Evolutionary conservation across 371 early-diverging fungal genomes (phyloP), one percentile per base, ranked within the genome.

Genomic region (Coemansia linderi): DNA sequence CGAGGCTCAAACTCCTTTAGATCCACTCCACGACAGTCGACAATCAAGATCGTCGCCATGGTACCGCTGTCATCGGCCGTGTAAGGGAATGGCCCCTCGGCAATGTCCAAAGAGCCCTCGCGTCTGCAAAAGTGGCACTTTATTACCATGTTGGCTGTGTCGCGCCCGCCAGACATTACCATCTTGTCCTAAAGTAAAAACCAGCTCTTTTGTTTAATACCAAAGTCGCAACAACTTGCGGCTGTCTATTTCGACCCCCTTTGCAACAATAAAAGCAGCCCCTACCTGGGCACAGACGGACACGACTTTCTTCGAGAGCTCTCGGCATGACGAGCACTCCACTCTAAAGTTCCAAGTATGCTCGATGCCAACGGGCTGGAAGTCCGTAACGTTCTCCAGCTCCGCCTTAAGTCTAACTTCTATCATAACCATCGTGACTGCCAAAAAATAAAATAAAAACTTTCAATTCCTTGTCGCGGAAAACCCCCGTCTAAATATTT

Each of bases 111-210:
- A 50, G 88, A 87, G 40, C 86, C 82, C 74, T 93, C 93, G 48
- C 90, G 88, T 68, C 89, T 91, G 85, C 97, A 97, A 68, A 90
- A 91, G 84, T 95, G 95, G 90, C 97, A 97, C 59, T 84, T 85
- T 91, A 96, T 93, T 17, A 93, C 92, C 59, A 95, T 82, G 81
- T 95, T 94, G 62, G 96, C 94, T 33, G 84, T 82, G 33, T 95
- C 95, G 64, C 94, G 84, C 68, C 87, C 69, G 62, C 85, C 84
- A 33, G 82, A 71, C 65, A 89, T 84, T 22, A 74, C 59, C 37
- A 37, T 61, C 60, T 63, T 36, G 27, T 81, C 79, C 82, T 84
- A 68, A 33, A 33, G 33, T 5, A 33, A 4, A 33, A 33, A 33
- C 33, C 33, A 33, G 4, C 33, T 33, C 33, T 33, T 54, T 7